phyloP scores from a whole-genome alignment of 148 eudicot species.

The Polygonum aviculare region DNA sequence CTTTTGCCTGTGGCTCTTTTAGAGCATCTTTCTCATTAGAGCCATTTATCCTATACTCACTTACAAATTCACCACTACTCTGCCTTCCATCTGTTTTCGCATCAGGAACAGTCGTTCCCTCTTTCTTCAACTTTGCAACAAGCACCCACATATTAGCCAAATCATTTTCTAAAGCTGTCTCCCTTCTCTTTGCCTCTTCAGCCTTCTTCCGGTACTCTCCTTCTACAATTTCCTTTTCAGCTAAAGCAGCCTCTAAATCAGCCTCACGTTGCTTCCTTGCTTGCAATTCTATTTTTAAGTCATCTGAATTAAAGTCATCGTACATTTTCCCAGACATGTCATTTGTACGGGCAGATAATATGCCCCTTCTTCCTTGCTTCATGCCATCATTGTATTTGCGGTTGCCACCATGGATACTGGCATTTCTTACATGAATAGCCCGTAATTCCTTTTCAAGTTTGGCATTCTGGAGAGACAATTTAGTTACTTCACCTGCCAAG shows the following conservation, averaged over 20 bases:
- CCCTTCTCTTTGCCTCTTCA: constrained; percentile 79
- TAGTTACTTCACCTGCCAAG: constrained; percentile 90
- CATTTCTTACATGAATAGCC: constrained; percentile 57
- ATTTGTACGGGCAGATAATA: constrained; percentile 42
- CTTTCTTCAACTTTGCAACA: constrained; percentile 93
- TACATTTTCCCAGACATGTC: constrained; percentile 42
- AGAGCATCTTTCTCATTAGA: constrained; percentile 31
- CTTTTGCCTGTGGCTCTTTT: constrained; percentile 37
- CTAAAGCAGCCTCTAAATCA: constrained; percentile 83
- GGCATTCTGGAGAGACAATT: constrained; percentile 67
- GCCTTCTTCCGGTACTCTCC: constrained; percentile 62
- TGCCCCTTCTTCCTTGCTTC: constrained; percentile 58
- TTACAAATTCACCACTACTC: constrained; percentile 23
- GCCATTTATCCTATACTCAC: constrained; percentile 26
- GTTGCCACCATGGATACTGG: constrained; percentile 35
- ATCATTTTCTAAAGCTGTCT: constrained; percentile 83
- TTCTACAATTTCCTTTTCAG: constrained; percentile 68
- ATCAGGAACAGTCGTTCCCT: constrained; percentile 35
- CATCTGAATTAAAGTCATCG: constrained; percentile 66
- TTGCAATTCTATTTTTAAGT: constrained; percentile 71
- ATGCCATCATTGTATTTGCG: constrained; percentile 42
- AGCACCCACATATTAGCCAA: constrained; percentile 99
- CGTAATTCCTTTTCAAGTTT: constrained; percentile 77
- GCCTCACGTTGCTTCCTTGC: constrained; percentile 78
- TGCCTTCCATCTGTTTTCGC: constrained; percentile 23